These are phyloP conservation scores for Penicillium sp. DNA, from an alignment of 2,329 filamentous ascomycete genomes.

Conservation along the genomic window DNA sequence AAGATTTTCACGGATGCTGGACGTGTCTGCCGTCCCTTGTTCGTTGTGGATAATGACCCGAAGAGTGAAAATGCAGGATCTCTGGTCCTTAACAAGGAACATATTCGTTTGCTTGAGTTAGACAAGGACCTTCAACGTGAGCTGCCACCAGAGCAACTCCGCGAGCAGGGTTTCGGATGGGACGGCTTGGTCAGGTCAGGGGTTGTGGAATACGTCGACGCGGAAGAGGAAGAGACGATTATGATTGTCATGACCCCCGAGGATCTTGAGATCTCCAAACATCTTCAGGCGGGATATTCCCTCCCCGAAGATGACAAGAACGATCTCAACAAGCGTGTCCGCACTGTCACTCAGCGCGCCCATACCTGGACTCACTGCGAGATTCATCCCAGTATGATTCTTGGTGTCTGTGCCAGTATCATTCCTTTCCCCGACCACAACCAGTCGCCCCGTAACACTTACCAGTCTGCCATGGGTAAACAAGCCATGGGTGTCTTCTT, in stretches of 20 bases:
- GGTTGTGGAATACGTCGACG: constrained; percentile 92
- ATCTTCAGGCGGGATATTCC: constrained; percentile 60
- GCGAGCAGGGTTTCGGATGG: constrained; percentile 71
- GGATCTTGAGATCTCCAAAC: constrained; percentile 73
- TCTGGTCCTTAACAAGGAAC: constrained; percentile 77
- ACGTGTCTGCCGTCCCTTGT: constrained; percentile 86
- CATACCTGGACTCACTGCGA: constrained; percentile 97
- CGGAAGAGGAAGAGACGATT: constrained; percentile 94
- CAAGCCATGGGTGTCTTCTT: constrained; percentile 99
- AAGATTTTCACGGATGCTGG: constrained; percentile 98
- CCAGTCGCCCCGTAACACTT: constrained; percentile 94
- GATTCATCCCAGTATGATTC: constrained; percentile 98
- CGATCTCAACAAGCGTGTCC: constrained; percentile 79
- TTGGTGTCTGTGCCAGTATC: constrained; percentile 97
- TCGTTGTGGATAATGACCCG: constrained; percentile 81
- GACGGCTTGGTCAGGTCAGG: constrained; percentile 75
- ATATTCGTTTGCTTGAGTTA: constrained; percentile 68
- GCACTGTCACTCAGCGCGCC: constrained; percentile 77
- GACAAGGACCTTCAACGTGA: constrained; percentile 62
- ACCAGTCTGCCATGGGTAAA: constrained; percentile 99
- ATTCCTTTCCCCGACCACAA: constrained; percentile 99
- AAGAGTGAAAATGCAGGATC: constrained; percentile 69
- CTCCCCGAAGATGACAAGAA: constrained; percentile 56
- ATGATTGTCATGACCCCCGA: constrained; percentile 99
- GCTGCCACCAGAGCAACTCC: constrained; percentile 53